These are phyloP conservation scores for Brassica nigra DNA, from an alignment of 345 rosid species.

Conservation along the genomic window DNA sequence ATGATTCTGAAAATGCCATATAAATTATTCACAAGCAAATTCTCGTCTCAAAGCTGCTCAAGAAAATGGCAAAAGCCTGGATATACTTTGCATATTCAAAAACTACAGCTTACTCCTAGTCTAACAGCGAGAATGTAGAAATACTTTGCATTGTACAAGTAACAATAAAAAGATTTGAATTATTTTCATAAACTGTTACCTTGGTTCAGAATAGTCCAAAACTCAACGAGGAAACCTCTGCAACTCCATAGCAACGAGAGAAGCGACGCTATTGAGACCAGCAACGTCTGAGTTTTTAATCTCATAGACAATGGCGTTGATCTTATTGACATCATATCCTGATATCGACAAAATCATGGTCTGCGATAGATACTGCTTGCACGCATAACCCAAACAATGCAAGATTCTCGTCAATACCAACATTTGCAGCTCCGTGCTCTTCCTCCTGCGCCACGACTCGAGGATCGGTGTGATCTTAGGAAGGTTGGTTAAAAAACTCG, in stretches of 20 bases:
- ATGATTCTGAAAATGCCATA: not conserved
- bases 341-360: slow-evolving; percentile 85
- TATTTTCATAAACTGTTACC: not conserved
- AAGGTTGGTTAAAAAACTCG: slow-evolving; percentile 81
- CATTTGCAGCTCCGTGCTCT: slow-evolving; percentile 25
- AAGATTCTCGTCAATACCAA: slow-evolving; percentile 44
- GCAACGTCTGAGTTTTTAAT: slow-evolving; percentile 57
- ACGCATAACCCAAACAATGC: slow-evolving; percentile 77
- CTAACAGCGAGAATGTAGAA: not conserved
- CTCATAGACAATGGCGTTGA: slow-evolving; percentile 62
- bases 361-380: slow-evolving; percentile 78
- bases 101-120: not conserved
- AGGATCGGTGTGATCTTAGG: slow-evolving; percentile 65
- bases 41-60: slow-evolving; percentile 76
- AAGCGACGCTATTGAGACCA: slow-evolving; percentile 62
- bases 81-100: not conserved
- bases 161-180: not conserved
- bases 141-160: not conserved
- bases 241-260: slow-evolving; percentile 65
- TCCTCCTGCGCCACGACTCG: slow-evolving; percentile 57
- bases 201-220: not conserved
- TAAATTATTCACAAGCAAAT: slow-evolving; percentile 69
- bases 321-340: slow-evolving; percentile 55
- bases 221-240: slow-evolving; percentile 63
- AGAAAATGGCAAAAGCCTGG: slow-evolving; percentile 59